Evolutionary conservation across 257 asterid species (phyloP), one percentile per base, ranked within the genome.

Genomic region (Haberlea rhodopensis): DNA sequence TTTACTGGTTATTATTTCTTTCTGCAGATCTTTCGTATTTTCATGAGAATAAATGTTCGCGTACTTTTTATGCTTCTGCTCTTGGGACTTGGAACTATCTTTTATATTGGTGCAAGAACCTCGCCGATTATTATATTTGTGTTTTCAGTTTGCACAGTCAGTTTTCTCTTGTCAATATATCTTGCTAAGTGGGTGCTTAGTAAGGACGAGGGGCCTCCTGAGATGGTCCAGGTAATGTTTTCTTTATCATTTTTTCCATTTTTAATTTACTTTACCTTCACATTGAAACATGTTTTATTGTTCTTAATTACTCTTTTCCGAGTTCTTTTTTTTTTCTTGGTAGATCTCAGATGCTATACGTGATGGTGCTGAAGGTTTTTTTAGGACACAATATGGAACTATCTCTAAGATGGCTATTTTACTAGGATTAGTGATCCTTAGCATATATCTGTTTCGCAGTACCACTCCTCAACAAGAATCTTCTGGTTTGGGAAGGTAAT

Each of bases 311-410:
- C 51, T 13, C 51, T 15, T 40, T 63, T 66, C 66, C 18, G 58
- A 51, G 28, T 65, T 59, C 75, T 69, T 73, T 62, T 65, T 69
- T 74, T 57, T 31, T 71, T 65, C 76, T 57, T 77, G 66, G 79
- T 77, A 94, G 99, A 94, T 94, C 80, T 90, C 99, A 76, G 99
- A 94, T 69, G 99, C 97, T 24, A 94, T 94, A 76, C 99, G 99
- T 58, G 99, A 94, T 79, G 99, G 99, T 63, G 97, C 99, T 62
- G 97, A 94, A 80, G 99, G 99, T 71, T 94, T 80, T 86, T 87
- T 90, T 73, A 87, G 95, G 81, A 90, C 97, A 48, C 99, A 94
- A 78, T 94, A 94, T 51, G 95, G 97, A 62, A 76, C 99, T 61
- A 94, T 94, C 57, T 90, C 97, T 64, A 94, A 86, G 83, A 94